A percentile compares a stretch with the other conserved stretches of the same genome.
phyloP scores from a whole-genome alignment of 2,329 filamentous ascomycete species.

The Tolypocladium guangdongense region DNA sequence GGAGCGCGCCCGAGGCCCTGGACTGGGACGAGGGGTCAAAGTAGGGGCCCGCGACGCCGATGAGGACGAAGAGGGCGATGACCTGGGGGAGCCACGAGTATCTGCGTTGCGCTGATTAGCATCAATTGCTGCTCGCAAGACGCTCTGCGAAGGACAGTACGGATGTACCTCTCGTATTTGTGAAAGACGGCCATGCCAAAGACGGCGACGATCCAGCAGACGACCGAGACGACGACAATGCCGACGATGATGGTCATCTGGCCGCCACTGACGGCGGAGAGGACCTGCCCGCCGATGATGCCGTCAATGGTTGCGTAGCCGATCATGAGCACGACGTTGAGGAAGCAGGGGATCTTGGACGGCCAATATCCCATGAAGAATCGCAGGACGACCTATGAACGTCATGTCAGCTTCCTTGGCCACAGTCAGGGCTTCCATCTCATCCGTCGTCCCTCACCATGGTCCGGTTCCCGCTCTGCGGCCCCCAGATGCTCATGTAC shows the following conservation, averaged over 20 bases:
- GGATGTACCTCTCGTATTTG: slow-evolving; percentile 48
- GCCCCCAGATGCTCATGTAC: slow-evolving; percentile 69
- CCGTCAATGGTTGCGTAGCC: slow-evolving; percentile 71
- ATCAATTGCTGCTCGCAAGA: background rate
- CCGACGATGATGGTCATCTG: slow-evolving; percentile 62
- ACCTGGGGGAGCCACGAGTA: slow-evolving; percentile 53
- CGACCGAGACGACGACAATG: slow-evolving; percentile 64
- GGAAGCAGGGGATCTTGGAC: slow-evolving; percentile 18
- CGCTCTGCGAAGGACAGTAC: background rate
- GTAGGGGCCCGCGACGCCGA: slow-evolving; percentile 51
- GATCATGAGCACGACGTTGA: slow-evolving; percentile 50
- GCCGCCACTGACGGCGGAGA: slow-evolving; percentile 57
- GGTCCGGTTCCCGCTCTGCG: slow-evolving; percentile 62
- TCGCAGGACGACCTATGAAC: slow-evolving; percentile 47
- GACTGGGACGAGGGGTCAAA: slow-evolving; percentile 53
- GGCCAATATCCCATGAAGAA: slow-evolving; percentile 63
- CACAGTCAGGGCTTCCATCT: too few species aligned
- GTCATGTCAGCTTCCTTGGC: too few species aligned
- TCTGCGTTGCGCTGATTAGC: slow-evolving; percentile 4
- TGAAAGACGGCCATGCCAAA: slow-evolving; percentile 48
- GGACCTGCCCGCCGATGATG: slow-evolving; percentile 69
- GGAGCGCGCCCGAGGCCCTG: slow-evolving; percentile 50
- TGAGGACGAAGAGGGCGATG: slow-evolving; percentile 60
- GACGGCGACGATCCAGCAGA: slow-evolving; percentile 61
- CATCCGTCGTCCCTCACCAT: slow-evolving; percentile 36